These are phyloP conservation scores for Sporothrix phasma DNA, from an alignment of 2,329 filamentous ascomycete genomes.

Conservation along the genomic window DNA sequence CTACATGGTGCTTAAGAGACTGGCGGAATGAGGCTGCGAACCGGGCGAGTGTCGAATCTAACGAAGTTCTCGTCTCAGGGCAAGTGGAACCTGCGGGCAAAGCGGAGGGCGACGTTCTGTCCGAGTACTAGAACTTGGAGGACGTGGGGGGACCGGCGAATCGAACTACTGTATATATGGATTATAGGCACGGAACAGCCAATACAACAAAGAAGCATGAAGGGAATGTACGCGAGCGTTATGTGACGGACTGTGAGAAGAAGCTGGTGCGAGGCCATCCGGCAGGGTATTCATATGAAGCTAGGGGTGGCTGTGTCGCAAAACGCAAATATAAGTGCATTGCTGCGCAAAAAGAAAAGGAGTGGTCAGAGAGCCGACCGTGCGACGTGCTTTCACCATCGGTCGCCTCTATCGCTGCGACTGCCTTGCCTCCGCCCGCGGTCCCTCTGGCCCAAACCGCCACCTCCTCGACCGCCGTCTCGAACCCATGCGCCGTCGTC, in stretches of 20 bases:
- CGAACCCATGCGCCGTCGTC: conserved; percentile 38
- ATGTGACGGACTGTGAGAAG: not conserved
- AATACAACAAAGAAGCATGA: not conserved
- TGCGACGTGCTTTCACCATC: not conserved
- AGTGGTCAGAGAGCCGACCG: not conserved
- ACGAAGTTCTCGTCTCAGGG: conserved; percentile 48
- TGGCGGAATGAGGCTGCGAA: too few species aligned
- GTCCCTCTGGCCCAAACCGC: not conserved
- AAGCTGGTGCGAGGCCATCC: not conserved
- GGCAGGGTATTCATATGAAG: not conserved
- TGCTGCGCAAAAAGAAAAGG: too few species aligned
- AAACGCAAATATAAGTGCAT: not conserved
- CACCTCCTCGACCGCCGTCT: conserved; percentile 27
- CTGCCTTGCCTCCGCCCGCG: not conserved
- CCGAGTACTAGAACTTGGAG: conserved; percentile 53
- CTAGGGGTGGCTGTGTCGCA: not conserved
- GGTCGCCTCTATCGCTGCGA: not conserved
- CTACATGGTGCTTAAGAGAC: not conserved
- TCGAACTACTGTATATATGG: not conserved
- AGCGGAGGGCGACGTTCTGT: conserved; percentile 79
- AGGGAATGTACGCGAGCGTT: not conserved
- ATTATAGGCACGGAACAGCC: not conserved
- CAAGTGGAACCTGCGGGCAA: conserved; percentile 74
- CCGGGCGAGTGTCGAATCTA: not conserved
- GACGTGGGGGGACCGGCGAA: not conserved